Base-by-base conservation (phyloP, 805 yeast genomes). In the Cyberlindnera nakhonratchasimensis region DNA sequence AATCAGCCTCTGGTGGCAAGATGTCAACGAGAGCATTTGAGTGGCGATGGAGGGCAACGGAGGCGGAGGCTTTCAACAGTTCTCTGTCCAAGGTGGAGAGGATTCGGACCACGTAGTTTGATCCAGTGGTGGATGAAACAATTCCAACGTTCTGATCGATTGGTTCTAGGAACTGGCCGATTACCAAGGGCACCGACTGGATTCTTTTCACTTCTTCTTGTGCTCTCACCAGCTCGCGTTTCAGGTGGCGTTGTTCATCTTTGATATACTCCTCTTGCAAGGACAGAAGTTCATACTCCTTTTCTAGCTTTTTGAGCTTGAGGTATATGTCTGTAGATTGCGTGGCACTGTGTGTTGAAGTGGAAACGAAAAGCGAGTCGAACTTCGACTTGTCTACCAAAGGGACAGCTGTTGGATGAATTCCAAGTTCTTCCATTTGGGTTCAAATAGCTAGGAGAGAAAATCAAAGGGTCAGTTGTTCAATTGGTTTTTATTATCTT, bases 191-290 rank as follows among this genome's bases (percentile, higher is more conserved):
- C 38, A 93, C 99, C 3, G 96, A 86, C 61, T 93, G 96, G 63
- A 93, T 95, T 58, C 96, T 79, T 66, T 93, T 91, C 34, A 93
- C 99, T 67, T 93, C 99, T 65, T 93, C 99, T 64, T 95, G 98
- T 2, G 99, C 99, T 57, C 97, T 81, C 36, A 90, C 81, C 43
- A 93, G 75, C 70, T 93, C 99, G 52, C 97, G 77, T 59, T 88
- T 90, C 63, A 93, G 74, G 67, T 91, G 96, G 60, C 96, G 93
- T 61, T 90, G 97, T 65, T 93, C 99, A 64, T 93, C 99, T 61
- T 95, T 93, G 62, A 93, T 89, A 64, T 91, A 95, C 46, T 90
- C 97, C 64, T 93, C 99, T 66, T 93, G 99, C 51, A 93, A 72
- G 46, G 76, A 68, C 48, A 93, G 69, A 39, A 93, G 70, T 54